These are phyloP conservation scores for Phytophthora cactorum DNA, from an alignment of 352 stramenopile species.

Conservation along the genomic window DNA sequence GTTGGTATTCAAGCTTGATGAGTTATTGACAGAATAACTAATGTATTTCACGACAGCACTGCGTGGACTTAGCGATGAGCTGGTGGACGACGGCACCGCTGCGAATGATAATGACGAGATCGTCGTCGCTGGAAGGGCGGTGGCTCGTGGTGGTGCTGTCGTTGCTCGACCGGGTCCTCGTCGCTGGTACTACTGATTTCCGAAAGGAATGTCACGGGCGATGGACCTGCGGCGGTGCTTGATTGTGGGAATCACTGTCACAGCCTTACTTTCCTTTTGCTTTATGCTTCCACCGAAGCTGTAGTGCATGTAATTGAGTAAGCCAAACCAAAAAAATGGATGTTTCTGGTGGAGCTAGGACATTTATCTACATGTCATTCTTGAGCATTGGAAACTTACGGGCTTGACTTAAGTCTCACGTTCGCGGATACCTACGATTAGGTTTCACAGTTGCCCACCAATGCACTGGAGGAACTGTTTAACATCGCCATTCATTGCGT, in stretches of 20 bases:
- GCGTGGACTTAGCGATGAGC: constrained; percentile 18
- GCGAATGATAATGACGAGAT: constrained; percentile 20
- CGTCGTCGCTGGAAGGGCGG: constrained; percentile 24
- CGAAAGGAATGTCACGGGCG: not conserved
- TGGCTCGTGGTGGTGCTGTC: constrained; percentile 31
- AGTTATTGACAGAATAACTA: constrained; percentile 1
- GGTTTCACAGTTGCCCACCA: too few relatives aligned
- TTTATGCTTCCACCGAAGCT: not conserved
- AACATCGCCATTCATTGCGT: too few relatives aligned
- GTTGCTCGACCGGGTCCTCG: constrained; percentile 21
- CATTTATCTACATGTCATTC: too few relatives aligned
- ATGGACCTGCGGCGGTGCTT: not conserved
- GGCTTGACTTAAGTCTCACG: too few relatives aligned
- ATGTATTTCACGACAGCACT: constrained; percentile 20
- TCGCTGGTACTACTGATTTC: constrained; percentile 29
- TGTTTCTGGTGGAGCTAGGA: not conserved
- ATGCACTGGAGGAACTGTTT: too few relatives aligned
- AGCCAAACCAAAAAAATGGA: constrained; percentile 3
- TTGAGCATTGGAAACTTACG: too few relatives aligned
- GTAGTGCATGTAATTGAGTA: constrained; percentile 6
- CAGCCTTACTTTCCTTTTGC: constrained; percentile 1
- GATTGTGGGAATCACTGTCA: not conserved
- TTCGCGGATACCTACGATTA: too few relatives aligned
- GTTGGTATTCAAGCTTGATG: not conserved
- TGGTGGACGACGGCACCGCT: not conserved